These are phyloP conservation scores for Phytophthora europaea DNA, from an alignment of 352 stramenopile species.

Conservation along the genomic window DNA sequence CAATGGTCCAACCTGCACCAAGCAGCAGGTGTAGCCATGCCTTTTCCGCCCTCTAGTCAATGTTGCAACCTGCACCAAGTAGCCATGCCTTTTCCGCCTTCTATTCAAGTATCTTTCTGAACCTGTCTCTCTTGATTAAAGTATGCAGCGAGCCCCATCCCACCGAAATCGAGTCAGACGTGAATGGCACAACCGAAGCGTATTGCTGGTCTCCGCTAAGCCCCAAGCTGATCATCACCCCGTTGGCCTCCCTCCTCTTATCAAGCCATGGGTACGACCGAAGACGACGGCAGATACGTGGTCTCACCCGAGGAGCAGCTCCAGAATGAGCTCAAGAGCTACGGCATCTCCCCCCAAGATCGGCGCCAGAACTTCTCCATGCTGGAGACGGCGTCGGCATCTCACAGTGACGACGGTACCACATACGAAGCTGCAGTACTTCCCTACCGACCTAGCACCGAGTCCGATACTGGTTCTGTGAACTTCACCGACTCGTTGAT, in stretches of 20 bases:
- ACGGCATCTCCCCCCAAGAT: constrained; percentile 37
- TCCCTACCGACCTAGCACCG: constrained; percentile 39
- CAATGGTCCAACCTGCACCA: too few species aligned
- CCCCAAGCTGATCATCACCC: neutral
- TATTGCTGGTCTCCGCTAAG: constrained; percentile 4
- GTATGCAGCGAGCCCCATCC: constrained; percentile 7
- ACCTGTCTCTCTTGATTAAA: constrained; percentile 2
- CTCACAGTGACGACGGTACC: constrained; percentile 26
- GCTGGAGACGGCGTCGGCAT: constrained; percentile 45
- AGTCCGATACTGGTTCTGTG: constrained; percentile 36
- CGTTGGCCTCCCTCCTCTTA: neutral
- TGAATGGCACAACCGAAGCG: constrained; percentile 1
- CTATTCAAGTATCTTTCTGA: neutral
- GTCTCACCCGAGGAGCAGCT: constrained; percentile 32
- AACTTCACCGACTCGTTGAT: constrained; percentile 46
- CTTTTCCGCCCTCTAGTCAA: too few species aligned
- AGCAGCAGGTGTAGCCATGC: too few species aligned
- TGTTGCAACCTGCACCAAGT: neutral
- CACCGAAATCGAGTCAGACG: constrained; percentile 40
- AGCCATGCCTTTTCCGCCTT: constrained; percentile 1
- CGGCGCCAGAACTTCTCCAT: constrained; percentile 46
- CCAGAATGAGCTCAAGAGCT: constrained; percentile 21
- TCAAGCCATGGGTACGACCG: constrained; percentile 15
- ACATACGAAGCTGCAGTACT: constrained; percentile 40
- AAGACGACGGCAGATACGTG: constrained; percentile 29